phyloP scores from a whole-genome alignment of 2,329 filamentous ascomycete species.

The Thermothelomyces thermophilus region DNA sequence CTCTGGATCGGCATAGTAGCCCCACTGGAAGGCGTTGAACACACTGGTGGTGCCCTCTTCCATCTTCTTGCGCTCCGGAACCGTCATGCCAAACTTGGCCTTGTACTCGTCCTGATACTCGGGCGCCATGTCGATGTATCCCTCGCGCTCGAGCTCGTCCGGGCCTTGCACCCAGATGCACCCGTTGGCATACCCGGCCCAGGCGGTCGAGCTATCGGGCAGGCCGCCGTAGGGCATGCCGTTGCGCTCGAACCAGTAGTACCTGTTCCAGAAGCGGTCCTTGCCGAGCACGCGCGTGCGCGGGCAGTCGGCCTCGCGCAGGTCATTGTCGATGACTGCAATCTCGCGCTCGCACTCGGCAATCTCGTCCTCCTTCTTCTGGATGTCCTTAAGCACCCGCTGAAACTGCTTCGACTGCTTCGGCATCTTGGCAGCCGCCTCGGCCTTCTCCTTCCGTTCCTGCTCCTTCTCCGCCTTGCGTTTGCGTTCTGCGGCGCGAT shows the following conservation, averaged over 20 bases:
- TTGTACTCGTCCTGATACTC: conserved; percentile 71
- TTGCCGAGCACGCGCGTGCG: conserved; percentile 84
- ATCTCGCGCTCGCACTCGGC: conserved; percentile 81
- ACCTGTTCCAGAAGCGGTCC: conserved; percentile 96
- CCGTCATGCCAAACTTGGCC: conserved; percentile 70
- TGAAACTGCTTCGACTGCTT: conserved; percentile 84
- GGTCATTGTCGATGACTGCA: conserved; percentile 76
- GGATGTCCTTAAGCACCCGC: conserved; percentile 80
- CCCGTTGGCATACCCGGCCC: conserved; percentile 85
- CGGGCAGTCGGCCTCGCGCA: conserved; percentile 89
- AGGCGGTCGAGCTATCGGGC: conserved; percentile 78
- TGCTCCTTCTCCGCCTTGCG: conserved; percentile 66
- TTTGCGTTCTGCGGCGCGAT: conserved; percentile 68
- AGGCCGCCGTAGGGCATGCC: conserved; percentile 93
- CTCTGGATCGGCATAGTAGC: conserved; percentile 76
- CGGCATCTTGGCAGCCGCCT: conserved; percentile 58
- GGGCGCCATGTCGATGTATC: conserved; percentile 72
- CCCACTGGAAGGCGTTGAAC: conserved; percentile 75
- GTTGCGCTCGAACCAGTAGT: conserved; percentile 99
- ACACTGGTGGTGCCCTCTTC: conserved; percentile 83
- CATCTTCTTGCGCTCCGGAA: conserved; percentile 73
- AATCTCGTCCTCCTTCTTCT: conserved; percentile 76
- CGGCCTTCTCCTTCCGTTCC: conserved; percentile 59
- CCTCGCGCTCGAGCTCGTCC: conserved; percentile 76
- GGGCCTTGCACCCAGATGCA: conserved; percentile 96